Percentiles rank a stretch among this genome's conserved stretches.
Conservation (phyloP, 345 rosid genomes). For the Salix udensis region DNA sequence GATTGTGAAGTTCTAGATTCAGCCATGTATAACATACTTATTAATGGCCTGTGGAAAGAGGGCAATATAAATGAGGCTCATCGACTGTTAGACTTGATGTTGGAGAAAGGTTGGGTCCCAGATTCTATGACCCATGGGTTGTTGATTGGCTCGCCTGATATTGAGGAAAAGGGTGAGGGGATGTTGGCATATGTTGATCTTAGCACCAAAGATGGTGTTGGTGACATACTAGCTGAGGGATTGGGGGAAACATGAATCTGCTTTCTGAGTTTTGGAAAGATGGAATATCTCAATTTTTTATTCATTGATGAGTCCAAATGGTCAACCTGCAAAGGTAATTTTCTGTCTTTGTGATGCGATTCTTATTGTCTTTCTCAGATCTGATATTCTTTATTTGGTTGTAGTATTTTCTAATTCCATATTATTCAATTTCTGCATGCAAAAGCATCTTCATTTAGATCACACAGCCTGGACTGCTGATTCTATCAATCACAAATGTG, state of each 20-base stretch:
- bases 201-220: slow-evolving; percentile 31
- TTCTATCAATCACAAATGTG: too few species aligned
- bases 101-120: slow-evolving; percentile 55
- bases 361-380: not conserved
- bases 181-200: slow-evolving; percentile 2
- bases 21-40: slow-evolving; percentile 27
- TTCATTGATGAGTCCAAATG: not conserved
- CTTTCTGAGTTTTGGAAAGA: not conserved
- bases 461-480: too few species aligned
- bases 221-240: slow-evolving; percentile 40
- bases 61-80: slow-evolving; percentile 34
- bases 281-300: not conserved
- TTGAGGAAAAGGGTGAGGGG: slow-evolving; percentile 19
- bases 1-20: slow-evolving; percentile 26
- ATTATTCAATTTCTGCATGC: not conserved
- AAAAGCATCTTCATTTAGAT: too few species aligned
- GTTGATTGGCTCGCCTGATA: slow-evolving; percentile 35
- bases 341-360: not conserved
- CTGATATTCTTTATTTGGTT: not conserved
- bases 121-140: slow-evolving; percentile 42
- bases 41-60: slow-evolving; percentile 47
- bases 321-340: not conserved
- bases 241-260: slow-evolving; percentile 17
- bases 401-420: not conserved
- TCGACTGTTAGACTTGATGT: slow-evolving; percentile 41